A percentile compares a stretch with the other conserved stretches of the same genome.
Conservation (phyloP, 768 basidiomycete species). For the Hypsizygus marmoreus region DNA sequence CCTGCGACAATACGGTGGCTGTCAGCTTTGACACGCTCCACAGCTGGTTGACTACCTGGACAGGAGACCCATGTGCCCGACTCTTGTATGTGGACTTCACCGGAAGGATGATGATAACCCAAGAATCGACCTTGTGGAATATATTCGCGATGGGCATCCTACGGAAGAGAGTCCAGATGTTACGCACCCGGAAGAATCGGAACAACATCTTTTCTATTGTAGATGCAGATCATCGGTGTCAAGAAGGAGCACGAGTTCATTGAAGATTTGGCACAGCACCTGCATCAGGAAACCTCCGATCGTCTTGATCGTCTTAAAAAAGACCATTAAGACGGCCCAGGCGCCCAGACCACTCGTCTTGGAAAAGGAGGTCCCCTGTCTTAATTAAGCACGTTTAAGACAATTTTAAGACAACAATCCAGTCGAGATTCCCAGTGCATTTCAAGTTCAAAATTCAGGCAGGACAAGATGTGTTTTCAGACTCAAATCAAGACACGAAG, state of each 20-base stretch:
- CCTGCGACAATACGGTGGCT: slow-evolving; percentile 32
- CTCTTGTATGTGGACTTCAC: slow-evolving; percentile 54
- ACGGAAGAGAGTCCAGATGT: not conserved
- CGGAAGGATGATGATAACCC: slow-evolving; percentile 42
- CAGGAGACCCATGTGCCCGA: slow-evolving; percentile 55
- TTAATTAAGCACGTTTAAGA: no score
- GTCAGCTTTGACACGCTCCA: not conserved
- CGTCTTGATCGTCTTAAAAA: no score
- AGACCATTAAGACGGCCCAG: no score
- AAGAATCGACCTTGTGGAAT: slow-evolving; percentile 34
- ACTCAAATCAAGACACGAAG: no score
- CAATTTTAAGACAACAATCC: no score
- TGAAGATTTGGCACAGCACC: no score
- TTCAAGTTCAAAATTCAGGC: no score
- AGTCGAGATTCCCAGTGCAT: no score
- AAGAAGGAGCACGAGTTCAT: not conserved
- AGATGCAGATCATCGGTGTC: not conserved
- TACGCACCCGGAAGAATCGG: slow-evolving; percentile 41
- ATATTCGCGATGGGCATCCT: not conserved
- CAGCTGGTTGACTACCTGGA: slow-evolving; percentile 37
- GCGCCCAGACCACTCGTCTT: no score
- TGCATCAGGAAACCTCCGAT: no score
- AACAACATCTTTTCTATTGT: slow-evolving; percentile 42
- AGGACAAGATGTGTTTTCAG: no score
- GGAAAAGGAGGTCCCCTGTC: no score